These are phyloP conservation scores for Phyllosticta paracitricarpa DNA, from an alignment of 2,329 filamentous ascomycete species.

Conservation along the genomic window DNA sequence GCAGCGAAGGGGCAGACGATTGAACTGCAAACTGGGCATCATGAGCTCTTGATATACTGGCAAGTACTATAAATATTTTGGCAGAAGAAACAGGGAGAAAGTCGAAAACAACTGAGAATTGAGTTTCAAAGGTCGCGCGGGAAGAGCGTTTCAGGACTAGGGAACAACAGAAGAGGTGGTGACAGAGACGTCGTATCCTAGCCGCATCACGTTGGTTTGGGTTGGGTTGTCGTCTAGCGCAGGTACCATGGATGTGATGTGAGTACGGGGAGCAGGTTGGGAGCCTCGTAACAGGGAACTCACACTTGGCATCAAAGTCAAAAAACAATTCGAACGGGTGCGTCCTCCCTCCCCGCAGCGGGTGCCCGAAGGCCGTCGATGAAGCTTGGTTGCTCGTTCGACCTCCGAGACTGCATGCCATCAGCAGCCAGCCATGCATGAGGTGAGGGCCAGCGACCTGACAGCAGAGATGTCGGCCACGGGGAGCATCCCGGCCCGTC, in stretches of 20 bases:
- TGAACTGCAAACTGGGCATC: neutral
- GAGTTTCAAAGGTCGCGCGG: neutral
- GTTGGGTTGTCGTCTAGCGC: neutral
- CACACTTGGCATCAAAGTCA: neutral
- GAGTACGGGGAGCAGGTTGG: neutral
- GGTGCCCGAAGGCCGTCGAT: neutral
- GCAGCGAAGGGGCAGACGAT: neutral
- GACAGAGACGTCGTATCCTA: neutral
- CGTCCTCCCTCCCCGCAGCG: neutral
- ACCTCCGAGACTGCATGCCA: neutral
- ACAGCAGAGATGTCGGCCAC: neutral
- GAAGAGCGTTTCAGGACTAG: neutral
- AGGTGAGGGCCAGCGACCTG: neutral
- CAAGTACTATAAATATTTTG: neutral
- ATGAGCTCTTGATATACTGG: neutral
- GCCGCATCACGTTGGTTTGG: neutral
- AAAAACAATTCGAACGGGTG: neutral
- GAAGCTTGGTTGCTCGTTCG: neutral
- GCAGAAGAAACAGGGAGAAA: neutral
- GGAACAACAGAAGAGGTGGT: neutral
- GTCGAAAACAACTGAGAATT: neutral
- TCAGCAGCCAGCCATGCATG: neutral
- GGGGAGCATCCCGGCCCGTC: neutral
- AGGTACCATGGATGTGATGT: neutral
- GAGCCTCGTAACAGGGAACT: neutral